Percentiles rank a stretch among this genome's conserved stretches.
Conservation (phyloP, 306 rosid genomes). For the Trichosanthes truncata region DNA sequence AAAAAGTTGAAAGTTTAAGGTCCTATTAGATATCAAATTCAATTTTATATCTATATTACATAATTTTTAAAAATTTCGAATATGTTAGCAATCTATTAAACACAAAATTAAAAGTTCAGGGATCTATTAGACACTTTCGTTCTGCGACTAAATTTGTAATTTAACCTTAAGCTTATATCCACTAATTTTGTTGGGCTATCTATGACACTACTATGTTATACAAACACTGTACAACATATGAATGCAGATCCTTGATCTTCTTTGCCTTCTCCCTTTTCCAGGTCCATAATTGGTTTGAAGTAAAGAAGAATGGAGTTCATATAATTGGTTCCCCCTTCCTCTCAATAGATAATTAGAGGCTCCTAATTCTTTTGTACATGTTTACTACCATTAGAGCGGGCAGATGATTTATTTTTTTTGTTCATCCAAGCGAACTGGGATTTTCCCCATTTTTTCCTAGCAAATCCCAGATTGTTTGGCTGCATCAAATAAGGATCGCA, state of each 20-base stretch:
- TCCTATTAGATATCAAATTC: no score
- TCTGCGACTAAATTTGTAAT: no score
- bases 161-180: no score
- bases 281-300: conserved; percentile 16
- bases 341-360: not conserved
- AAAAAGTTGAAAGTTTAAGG: no score
- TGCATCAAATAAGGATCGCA: conserved; percentile 28
- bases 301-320: conserved; percentile 4
- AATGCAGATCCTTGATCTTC: not conserved
- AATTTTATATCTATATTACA: no score
- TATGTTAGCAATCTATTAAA: no score
- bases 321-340: not conserved
- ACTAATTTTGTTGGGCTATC: not conserved
- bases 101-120: no score
- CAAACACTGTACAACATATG: not conserved
- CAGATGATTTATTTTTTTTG: conserved; percentile 18
- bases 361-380: not conserved
- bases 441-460: conserved; percentile 23
- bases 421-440: conserved; percentile 29
- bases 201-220: not conserved
- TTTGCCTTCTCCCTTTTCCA: conserved; percentile 17
- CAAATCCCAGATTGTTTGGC: conserved; percentile 38
- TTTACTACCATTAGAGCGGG: conserved; percentile 1
- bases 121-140: no score
- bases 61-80: no score